These are phyloP conservation scores for Globisporangium irregulare DNA, from an alignment of 352 stramenopile genomes.

Conservation along the genomic window DNA sequence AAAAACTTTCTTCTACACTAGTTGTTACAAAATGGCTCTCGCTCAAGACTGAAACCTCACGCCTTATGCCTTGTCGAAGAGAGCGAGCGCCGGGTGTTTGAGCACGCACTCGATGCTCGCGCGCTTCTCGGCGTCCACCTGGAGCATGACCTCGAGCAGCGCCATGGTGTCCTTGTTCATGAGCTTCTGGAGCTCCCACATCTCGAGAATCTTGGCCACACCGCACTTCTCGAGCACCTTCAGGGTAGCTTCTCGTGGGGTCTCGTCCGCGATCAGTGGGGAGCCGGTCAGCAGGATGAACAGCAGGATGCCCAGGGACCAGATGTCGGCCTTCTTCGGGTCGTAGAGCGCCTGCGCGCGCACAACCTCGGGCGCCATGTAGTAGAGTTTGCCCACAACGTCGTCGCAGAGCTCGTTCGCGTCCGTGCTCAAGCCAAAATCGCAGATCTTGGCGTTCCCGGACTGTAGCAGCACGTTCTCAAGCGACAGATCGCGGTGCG, in stretches of 20 bases:
- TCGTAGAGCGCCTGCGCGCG: conserved; percentile 28
- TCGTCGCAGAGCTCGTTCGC: conserved; percentile 33
- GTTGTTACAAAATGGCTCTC: not conserved
- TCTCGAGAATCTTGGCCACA: conserved; percentile 47
- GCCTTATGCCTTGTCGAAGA: conserved; percentile 10
- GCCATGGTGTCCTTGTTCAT: conserved; percentile 34
- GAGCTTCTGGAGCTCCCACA: conserved; percentile 39
- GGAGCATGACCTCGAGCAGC: conserved; percentile 46
- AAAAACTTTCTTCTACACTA: not conserved
- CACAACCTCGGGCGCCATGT: conserved; percentile 70
- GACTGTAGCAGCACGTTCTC: conserved; percentile 57
- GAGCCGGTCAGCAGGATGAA: conserved; percentile 60
- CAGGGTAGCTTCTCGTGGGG: conserved; percentile 34
- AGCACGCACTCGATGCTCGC: conserved; percentile 35
- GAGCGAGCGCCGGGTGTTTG: conserved; percentile 17
- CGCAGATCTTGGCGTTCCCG: conserved; percentile 42
- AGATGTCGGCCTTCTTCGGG: conserved; percentile 40
- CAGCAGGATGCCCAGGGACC: conserved; percentile 57
- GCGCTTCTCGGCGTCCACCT: conserved; percentile 38
- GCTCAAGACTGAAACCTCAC: not conserved
- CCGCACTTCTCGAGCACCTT: conserved; percentile 35
- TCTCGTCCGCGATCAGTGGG: conserved; percentile 36
- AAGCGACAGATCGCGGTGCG: conserved; percentile 56
- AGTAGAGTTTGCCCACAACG: conserved; percentile 65
- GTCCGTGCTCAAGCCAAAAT: conserved; percentile 59